Percentiles rank a stretch among this genome's conserved stretches.
phyloP scores from a whole-genome alignment of 106 monocot genomes.

The Dactylorhiza incarnata region DNA sequence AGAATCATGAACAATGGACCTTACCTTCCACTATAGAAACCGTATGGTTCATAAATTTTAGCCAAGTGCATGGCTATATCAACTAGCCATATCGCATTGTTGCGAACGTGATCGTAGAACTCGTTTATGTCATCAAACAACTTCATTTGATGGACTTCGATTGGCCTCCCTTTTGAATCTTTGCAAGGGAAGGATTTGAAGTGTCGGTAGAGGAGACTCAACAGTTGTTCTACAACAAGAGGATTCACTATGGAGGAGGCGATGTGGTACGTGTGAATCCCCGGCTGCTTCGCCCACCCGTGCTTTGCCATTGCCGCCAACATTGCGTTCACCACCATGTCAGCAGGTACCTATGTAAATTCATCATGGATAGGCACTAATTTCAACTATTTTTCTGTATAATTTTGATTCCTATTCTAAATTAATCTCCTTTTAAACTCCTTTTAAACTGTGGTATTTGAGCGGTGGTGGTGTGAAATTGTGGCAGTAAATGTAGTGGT shows the following conservation, averaged over 20 bases:
- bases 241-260: slow-evolving; percentile 77
- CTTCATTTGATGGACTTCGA: slow-evolving; percentile 40
- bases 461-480: too few relatives aligned
- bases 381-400: too few relatives aligned
- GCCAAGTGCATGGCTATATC: slow-evolving; percentile 70
- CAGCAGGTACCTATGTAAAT: slow-evolving; percentile 55
- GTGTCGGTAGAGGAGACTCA: slow-evolving; percentile 39
- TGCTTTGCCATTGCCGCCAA: slow-evolving; percentile 86
- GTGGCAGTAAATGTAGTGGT: too few relatives aligned
- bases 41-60: slow-evolving; percentile 68
- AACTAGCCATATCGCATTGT: slow-evolving; percentile 30
- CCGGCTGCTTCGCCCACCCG: slow-evolving; percentile 25
- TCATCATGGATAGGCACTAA: too few relatives aligned
- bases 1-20: neutral
- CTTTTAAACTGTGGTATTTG: too few relatives aligned
- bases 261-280: slow-evolving; percentile 69
- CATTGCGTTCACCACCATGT: slow-evolving; percentile 88
- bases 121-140: slow-evolving; percentile 51
- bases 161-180: slow-evolving; percentile 48
- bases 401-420: too few relatives aligned
- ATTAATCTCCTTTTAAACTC: too few relatives aligned
- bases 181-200: slow-evolving; percentile 44
- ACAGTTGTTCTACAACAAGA: slow-evolving; percentile 42
- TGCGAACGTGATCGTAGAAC: slow-evolving; percentile 33
- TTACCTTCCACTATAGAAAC: slow-evolving; percentile 79